A percentile compares a stretch with the other conserved stretches of the same genome.
Evolutionary conservation across 1,284 basidiomycete species (phyloP).

Genomic region (Rhodofomes roseus): DNA sequence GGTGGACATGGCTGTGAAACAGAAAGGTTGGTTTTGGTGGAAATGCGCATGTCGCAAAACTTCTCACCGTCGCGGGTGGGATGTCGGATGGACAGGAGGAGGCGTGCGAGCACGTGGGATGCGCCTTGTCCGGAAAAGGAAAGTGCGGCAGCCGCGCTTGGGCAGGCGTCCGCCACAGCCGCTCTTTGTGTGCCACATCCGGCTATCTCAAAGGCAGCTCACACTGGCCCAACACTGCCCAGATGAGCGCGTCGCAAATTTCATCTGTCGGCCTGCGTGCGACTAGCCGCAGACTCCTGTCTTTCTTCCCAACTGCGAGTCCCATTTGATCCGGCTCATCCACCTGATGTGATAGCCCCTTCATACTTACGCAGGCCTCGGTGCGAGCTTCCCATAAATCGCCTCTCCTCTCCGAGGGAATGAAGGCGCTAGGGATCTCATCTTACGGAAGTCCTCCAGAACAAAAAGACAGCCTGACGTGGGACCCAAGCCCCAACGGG

Average conservation of each 20-base stretch:
- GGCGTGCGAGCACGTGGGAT: conserved; percentile 6
- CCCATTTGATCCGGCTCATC: background rate
- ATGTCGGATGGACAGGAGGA: background rate
- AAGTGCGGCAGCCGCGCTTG: conserved; percentile 13
- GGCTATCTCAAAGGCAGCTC: conserved; percentile 18
- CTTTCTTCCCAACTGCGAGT: conserved; percentile 11
- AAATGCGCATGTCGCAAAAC: conserved; percentile 1
- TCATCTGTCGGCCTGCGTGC: conserved; percentile 19
- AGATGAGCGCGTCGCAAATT: background rate
- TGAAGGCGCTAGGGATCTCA: conserved; percentile 37
- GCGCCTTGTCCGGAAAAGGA: conserved; percentile 12
- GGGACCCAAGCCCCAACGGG: conserved; percentile 17
- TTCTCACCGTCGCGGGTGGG: conserved; percentile 5
- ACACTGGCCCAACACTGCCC: background rate
- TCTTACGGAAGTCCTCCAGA: conserved; percentile 23
- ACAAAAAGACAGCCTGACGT: conserved; percentile 37
- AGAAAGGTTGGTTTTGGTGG: background rate
- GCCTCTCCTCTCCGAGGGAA: conserved; percentile 29
- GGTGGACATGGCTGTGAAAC: conserved; percentile 19
- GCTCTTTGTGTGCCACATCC: conserved; percentile 13
- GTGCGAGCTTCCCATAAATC: conserved; percentile 36
- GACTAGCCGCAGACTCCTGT: conserved; percentile 7
- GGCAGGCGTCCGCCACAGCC: background rate
- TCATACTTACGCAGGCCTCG: conserved; percentile 17
- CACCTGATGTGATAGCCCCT: conserved; percentile 7